Base-by-base conservation (phyloP, 768 basidiomycete species). In the Suillus paluster region DNA sequence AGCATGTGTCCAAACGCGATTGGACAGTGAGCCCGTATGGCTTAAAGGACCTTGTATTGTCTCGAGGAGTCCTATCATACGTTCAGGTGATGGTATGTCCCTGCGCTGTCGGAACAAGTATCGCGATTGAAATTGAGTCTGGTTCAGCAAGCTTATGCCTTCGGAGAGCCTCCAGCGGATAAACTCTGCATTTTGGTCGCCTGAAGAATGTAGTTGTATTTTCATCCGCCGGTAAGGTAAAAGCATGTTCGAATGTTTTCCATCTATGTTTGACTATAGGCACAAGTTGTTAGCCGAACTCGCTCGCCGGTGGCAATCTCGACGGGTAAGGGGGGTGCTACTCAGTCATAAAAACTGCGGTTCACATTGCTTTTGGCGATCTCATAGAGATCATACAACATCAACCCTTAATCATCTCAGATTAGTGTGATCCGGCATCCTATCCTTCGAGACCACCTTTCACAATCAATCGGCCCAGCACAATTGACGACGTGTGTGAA, bases 191-290 rank as follows among this genome's bases (percentile, higher is more conserved):
- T 86, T 38, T 91, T 69, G 71, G 77, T 4, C 77, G 86, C 57
- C 71, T 91, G 62, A 86, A 80, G 67, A 93, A 93, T 69, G 86
- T 86, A 7, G 85, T 93, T 2, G 90, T 93, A 5, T 83, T 93
- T 65, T 81, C 91, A 1, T 84, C 84, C 9, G 77, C 79, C 60
- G 89, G 89, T 86, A 38, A n/a, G 27, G 77, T 73, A 58, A 45
- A 30, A 38, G 17, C 7, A 45, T 23, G 46, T 38, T 9, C 11
- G 25, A 27, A 25, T 23, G 17, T 1, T 8, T 55, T 39, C 1
- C 23, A 2, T 39, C 17, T 19, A 57, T 60, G 19, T 34, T 59
- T 10, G 17, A 8, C 39, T 1, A 11, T 64, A 91, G 89, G 88
- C 6, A 60, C 67, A 1, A 83, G 88, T 41, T 88, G 90, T 1